phyloP scores from a whole-genome alignment of 2,329 filamentous ascomycete species.

The Verticillium dahliae region DNA sequence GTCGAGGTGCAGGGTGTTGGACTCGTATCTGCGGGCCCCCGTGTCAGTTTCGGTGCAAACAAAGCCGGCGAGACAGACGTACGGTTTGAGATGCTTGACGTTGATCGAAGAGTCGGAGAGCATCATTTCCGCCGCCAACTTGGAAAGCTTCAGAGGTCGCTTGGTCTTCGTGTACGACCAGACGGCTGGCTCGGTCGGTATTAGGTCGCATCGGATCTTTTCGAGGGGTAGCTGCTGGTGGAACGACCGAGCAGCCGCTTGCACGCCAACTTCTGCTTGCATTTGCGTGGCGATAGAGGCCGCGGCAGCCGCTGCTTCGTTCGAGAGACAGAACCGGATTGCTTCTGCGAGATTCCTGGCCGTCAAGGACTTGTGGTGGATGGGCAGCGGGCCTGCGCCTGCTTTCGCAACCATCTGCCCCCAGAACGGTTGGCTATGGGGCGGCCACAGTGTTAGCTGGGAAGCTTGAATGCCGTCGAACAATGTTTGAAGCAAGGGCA shows the following conservation, averaged over 20 bases:
- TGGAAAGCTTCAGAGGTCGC: conserved; percentile 56
- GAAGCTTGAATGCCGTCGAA: too few relatives aligned
- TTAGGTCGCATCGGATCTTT: conserved; percentile 61
- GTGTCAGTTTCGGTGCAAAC: neutral
- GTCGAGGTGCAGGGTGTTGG: conserved; percentile 20
- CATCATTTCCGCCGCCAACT: conserved; percentile 61
- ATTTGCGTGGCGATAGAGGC: conserved; percentile 57
- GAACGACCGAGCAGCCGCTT: conserved; percentile 60
- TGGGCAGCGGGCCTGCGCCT: conserved; percentile 64
- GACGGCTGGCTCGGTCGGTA: conserved; percentile 61
- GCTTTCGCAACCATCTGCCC: conserved; percentile 68
- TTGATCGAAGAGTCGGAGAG: conserved; percentile 58
- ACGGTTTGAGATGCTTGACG: conserved; percentile 69
- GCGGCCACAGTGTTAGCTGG: neutral
- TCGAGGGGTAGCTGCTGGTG: conserved; percentile 62
- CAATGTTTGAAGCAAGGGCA: neutral
- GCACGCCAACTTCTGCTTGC: conserved; percentile 56
- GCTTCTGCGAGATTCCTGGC: conserved; percentile 59
- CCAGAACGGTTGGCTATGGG: conserved; percentile 63
- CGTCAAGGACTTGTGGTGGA: conserved; percentile 63
- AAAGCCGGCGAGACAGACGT: conserved; percentile 20
- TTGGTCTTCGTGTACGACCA: conserved; percentile 68
- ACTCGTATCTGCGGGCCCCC: neutral
- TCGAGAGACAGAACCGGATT: conserved; percentile 53
- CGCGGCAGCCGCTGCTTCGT: conserved; percentile 51